These are phyloP conservation scores for Moesziomyces aphidis DNA, from an alignment of 1,284 basidiomycete species.

Conservation along the genomic window DNA sequence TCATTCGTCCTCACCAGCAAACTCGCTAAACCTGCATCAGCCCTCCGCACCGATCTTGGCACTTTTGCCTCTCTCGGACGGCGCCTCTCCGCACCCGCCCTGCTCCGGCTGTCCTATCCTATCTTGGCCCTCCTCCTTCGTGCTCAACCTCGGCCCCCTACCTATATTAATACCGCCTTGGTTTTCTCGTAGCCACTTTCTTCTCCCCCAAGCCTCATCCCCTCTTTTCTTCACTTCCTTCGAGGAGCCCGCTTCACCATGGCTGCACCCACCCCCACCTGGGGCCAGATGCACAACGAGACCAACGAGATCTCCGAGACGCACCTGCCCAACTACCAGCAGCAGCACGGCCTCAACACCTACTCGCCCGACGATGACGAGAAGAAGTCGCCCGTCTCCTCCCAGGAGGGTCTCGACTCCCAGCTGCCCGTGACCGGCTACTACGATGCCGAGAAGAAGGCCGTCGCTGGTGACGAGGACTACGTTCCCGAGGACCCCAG, in stretches of 20 bases:
- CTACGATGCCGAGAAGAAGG: slow-evolving; percentile 47
- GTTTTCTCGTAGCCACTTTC: background rate
- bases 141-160: background rate
- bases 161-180: slow-evolving; percentile 19
- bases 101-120: too few relatives aligned
- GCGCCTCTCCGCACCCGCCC: slow-evolving; percentile 6
- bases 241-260: slow-evolving; percentile 17
- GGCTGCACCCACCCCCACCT: slow-evolving; percentile 41
- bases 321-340: slow-evolving; percentile 35
- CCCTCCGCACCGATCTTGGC: background rate
- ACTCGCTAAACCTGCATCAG: background rate
- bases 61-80: slow-evolving; percentile 12
- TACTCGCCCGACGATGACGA: slow-evolving; percentile 28
- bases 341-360: slow-evolving; percentile 30
- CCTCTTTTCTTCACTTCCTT: background rate
- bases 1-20: slow-evolving; percentile 7
- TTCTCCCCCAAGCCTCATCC: background rate
- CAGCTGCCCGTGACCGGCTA: slow-evolving; percentile 37
- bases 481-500: slow-evolving; percentile 37
- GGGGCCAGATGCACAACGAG: slow-evolving; percentile 47
- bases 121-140: background rate
- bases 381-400: slow-evolving; percentile 46
- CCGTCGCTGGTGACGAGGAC: slow-evolving; percentile 37
- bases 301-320: slow-evolving; percentile 49
- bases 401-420: slow-evolving; percentile 26